These are phyloP conservation scores for Lumnitzera littorea DNA, from an alignment of 345 rosid species.

Conservation along the genomic window DNA sequence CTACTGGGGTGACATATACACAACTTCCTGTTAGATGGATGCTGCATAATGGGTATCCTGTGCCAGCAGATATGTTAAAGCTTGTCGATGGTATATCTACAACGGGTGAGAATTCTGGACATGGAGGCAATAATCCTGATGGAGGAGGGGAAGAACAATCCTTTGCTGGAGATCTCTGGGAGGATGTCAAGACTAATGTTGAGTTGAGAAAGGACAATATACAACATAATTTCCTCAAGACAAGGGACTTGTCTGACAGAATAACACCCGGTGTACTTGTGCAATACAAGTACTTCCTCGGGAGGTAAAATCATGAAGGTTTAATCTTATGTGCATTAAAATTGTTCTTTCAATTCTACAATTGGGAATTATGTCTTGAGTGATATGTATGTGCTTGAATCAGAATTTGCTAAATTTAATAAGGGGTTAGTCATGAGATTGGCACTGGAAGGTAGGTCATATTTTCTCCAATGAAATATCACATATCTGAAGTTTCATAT, in stretches of 20 bases:
- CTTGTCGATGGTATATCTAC: conserved; percentile 43
- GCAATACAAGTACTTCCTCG: conserved; percentile 89
- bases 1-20: conserved; percentile 55
- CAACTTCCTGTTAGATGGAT: conserved; percentile 97
- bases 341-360: neutral
- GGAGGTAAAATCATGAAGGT: conserved; percentile 43
- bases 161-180: conserved; percentile 82
- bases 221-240: conserved; percentile 34
- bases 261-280: conserved; percentile 50
- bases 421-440: neutral
- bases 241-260: conserved; percentile 65
- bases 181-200: conserved; percentile 59
- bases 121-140: conserved; percentile 29
- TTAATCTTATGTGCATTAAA: neutral
- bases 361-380: neutral
- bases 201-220: conserved; percentile 55
- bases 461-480: no score
- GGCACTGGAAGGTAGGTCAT: neutral
- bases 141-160: conserved; percentile 39
- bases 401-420: neutral
- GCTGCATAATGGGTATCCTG: conserved; percentile 89
- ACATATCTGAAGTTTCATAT: no score
- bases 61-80: conserved; percentile 84
- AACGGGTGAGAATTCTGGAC: conserved; percentile 40
- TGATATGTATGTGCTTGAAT: neutral